Base-by-base conservation (phyloP, 108 stramenopile genomes). In the Fragilariopsis cylindrus region DNA sequence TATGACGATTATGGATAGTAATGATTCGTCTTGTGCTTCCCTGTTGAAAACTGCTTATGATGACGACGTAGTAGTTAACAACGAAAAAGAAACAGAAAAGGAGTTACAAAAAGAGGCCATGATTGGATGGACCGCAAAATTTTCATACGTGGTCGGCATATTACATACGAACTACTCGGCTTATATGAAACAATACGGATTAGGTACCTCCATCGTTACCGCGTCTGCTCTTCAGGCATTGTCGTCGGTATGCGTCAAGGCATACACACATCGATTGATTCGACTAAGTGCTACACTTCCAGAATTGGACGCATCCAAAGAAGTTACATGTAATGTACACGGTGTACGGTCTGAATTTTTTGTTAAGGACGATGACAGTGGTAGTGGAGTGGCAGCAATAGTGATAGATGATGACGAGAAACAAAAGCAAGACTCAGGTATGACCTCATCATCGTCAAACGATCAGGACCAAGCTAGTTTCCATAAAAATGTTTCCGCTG, bases 151-250 rank as follows among this genome's bases (percentile, higher is more conserved):
- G n/a, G 87, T 96, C 5, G 97, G 97, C n/a, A 83, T 95, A 64
- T 80, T 91, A 5, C 97, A 97, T 85, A 97, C 97, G 57, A 97
- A 98, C 80, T 98, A 98, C 81, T 74, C 87, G 55, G 94, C 85
- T 18, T 98, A 98, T 84, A 90, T 87, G 30, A 49, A 62, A 7
- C 86, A 89, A 52, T 89, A 91, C 75, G 90, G 90, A 39, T 73
- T 83, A 18, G 86, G 84, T 16, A 73, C 86, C 7, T 76, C 86
- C n/a, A 69, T 90, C 40, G 74, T 91, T 57, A 85, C 88, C 12
- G 92, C 92, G 2, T 87, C 92, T 12, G 90, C 89, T 9, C 71
- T 97, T 19, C 78, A 84, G 40, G 85, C 86, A 16, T 48, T 97
- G 12, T 81, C 80, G 64, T 73, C 87, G 13, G 75, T 92, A 67